Evolutionary conservation across 2,329 filamentous ascomycete genomes (phyloP), one percentile per base, ranked within the genome.

Genomic region (Verticillium klebahnii): DNA sequence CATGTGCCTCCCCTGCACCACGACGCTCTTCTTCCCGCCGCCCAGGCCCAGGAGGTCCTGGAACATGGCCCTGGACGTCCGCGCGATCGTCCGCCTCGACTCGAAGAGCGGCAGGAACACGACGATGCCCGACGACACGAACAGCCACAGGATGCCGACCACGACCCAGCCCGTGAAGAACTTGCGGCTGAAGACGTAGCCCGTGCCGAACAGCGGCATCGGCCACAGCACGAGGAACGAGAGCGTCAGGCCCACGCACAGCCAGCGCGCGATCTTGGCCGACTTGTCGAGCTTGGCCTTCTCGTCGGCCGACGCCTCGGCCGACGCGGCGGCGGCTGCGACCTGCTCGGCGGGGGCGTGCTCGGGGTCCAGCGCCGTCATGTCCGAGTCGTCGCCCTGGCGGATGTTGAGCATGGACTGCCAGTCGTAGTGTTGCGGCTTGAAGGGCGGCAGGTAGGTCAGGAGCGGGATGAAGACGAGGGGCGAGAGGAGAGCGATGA

Each of bases 131-230:
- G 61, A 58, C 3, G 63, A 65, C 9, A 59, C 61, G 69, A 91
- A 90, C 60, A 92, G 77, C 90, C 90, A 93, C 2, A 90, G 74
- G 34, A 93, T 89, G 0, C 87, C 88, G 1, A 90, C 85, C 2
- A 85, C 79, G 9, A 91, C 83, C 89, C 89, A 92, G 11, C 89
- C 89, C 0, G 88, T 89, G 72, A 92, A 93, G 78, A 92, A 93
- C 0, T 65, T 23, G 58, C 68, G 68, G 56, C 67, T 69, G 55
- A 72, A 72, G 8, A 72, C 65, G 62, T 72, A 72, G 23, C 65
- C 66, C 3, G 65, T 69, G 11, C 67, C 70, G 45, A 71, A 72
- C 61, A 72, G 64, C 3, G 70, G 70, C 61, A 72, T 69, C 1
- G 70, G 70, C 70, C 70, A 72, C 0, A 72, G 61, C n/a, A 71